Evolutionary conservation across 2,329 filamentous ascomycete genomes (phyloP), one percentile per base, ranked within the genome.

Genomic region (Talaromyces sp.): DNA sequence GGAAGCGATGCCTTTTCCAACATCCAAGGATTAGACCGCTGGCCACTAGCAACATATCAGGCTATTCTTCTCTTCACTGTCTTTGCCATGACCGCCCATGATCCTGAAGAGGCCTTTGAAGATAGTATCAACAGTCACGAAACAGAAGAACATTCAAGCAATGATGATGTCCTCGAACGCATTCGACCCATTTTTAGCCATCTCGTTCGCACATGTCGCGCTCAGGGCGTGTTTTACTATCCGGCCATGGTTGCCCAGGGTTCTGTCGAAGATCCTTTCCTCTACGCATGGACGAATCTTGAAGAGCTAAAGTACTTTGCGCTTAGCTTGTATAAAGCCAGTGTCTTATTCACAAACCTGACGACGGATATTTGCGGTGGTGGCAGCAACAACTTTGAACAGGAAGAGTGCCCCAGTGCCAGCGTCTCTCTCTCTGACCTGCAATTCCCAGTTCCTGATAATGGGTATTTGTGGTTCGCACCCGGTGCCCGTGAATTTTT

Each of bases 31-130:
- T 21, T 21, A 17, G 26, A 29, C 12, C 48, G 52, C 21, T 72
- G 69, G 67, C 71, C 71, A n/a, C 65, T 73, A 9, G 58, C 71
- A 2, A 70, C 65, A 8, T 73, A 72, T 24, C 71, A 74, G 62
- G 68, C 68, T 14, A 69, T 73, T 27, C 55, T 74, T 17, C 57
- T 74, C 1, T 67, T 72, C 57, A 62, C 70, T 8, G 68, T 74
- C 14, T 70, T 72, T 55, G 61, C 69, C 26, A 21, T 68, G 0
- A 35, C 67, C 0, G 41, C 58, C 12, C 29, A 60, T 26, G 35
- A 46, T 1, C 10, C 56, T 0, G 35, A 46, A 6, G 54, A 60
- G 35, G 12, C 14, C 12, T 46, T 26, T 10, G 50, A 58, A 27
- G 27, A 54, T 35, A 8, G 6, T 29, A 12, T 29, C 5, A 27